Evolutionary conservation across 2,329 filamentous ascomycete genomes (phyloP), one percentile per base, ranked within the genome.

Genomic region (Nemania sp.): DNA sequence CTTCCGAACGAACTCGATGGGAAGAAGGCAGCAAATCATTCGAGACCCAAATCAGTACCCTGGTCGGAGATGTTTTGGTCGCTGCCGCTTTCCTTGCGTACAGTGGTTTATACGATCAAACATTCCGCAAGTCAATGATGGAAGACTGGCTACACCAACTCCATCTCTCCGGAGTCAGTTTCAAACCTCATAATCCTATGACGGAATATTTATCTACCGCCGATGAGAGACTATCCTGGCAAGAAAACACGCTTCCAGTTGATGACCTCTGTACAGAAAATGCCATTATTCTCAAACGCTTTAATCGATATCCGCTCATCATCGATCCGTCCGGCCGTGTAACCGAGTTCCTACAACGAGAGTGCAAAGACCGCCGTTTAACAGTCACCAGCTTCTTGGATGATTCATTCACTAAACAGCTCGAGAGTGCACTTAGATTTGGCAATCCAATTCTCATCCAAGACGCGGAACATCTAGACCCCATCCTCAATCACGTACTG

Each of bases 211-310:
- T 99, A 14, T 99, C 95, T 5, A 96, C 91, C 20, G 93, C 95
- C 4, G 95, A 99, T 70, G 92, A 99, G 75, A 85, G 94, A 59
- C 81, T 99, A 28, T 84, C 89, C 60, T 99, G 94, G 94, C 95
- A 99, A 75, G 88, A 92, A 65, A 90, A 99, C 69, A 88, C 88
- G 14, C 77, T 99, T 44, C 94, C 95, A 2, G 93, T 97, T 4
- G 94, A 99, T 70, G 94, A 99, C 68, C 82, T 99, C 34, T 99
- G 94, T 80, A 99, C 94, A 0, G 94, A 99, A 73, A 99, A 99
- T 68, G 94, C 95, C 39, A 97, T 99, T 67, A 88, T 99, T 62
- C 83, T 99, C 57, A 91, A 97, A 78, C 87, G 94, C 54, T 99
- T 97, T 85, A 99, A 99, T 77, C 85, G 94, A 60, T 99, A 99